Conservation (phyloP, 192 early-diverging fungal genomes). For the Coemansia sp. region DNA sequence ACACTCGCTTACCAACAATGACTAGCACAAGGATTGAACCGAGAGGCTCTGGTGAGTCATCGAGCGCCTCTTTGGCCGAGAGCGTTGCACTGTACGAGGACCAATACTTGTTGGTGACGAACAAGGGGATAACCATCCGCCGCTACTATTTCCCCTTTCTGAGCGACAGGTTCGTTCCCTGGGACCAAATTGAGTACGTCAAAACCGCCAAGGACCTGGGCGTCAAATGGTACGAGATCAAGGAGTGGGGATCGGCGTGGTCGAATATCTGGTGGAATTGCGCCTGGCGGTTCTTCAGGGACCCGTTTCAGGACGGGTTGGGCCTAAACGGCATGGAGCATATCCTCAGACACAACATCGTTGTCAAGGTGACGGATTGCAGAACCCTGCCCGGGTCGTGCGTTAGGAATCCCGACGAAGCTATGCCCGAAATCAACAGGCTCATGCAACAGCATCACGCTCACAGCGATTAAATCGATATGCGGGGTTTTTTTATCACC, state of each 20-base stretch:
- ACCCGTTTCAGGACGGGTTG: neutral
- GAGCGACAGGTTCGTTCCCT: conserved; percentile 4
- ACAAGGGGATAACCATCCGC: conserved; percentile 9
- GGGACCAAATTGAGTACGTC: conserved; percentile 19
- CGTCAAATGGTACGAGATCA: conserved; percentile 16
- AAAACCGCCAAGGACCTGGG: conserved; percentile 11
- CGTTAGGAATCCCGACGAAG: conserved; percentile 11
- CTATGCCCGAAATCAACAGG: conserved; percentile 16
- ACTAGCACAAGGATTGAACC: neutral
- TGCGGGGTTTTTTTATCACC: neutral
- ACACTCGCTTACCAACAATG: neutral
- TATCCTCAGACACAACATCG: conserved; percentile 13
- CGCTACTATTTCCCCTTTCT: conserved; percentile 23
- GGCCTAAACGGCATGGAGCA: conserved; percentile 5
- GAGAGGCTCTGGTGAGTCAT: neutral
- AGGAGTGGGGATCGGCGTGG: conserved; percentile 13
- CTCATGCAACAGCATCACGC: conserved; percentile 6
- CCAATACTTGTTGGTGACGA: conserved; percentile 4
- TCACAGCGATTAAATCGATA: conserved; percentile 14
- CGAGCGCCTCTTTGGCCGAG: neutral
- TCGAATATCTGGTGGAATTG: conserved; percentile 30
- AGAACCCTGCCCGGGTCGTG: conserved; percentile 13
- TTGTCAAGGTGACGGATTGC: conserved; percentile 13
- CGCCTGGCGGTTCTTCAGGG: conserved; percentile 1
- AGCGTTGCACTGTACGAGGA: conserved; percentile 18